Conservation (phyloP, 2,329 filamentous ascomycete genomes). For the Penicillium concentricum region DNA sequence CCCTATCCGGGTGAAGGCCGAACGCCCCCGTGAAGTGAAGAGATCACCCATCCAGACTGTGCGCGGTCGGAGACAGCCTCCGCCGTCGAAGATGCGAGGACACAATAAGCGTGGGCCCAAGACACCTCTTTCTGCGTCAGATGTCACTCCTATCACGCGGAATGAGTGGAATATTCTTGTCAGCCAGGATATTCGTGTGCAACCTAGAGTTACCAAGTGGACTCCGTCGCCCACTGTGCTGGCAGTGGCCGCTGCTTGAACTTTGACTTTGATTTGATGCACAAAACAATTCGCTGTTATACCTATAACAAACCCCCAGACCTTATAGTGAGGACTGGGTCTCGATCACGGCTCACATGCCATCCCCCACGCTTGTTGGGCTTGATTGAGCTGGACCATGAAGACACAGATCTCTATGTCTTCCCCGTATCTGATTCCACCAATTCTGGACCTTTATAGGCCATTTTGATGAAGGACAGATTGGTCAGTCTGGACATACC, state of each 20-base stretch:
- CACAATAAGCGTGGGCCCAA: constrained; percentile 33
- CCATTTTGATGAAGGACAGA: not conserved
- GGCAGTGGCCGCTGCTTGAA: constrained; percentile 30
- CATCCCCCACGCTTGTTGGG: not conserved
- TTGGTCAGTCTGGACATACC: not conserved
- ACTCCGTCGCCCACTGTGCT: constrained; percentile 36
- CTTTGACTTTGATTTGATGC: not conserved
- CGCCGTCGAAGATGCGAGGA: constrained; percentile 17
- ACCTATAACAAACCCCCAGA: not conserved
- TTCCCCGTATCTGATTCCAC: not conserved
- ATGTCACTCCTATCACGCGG: constrained; percentile 44
- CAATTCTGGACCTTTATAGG: not conserved
- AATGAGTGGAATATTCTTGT: constrained; percentile 45
- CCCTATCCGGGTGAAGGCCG: not conserved
- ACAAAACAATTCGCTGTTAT: not conserved
- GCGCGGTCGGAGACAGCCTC: constrained; percentile 24
- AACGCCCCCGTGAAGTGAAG: constrained; percentile 2
- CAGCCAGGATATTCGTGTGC: constrained; percentile 29
- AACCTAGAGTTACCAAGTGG: constrained; percentile 39
- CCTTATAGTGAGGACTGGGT: not conserved
- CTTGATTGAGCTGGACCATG: not conserved
- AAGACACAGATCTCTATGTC: not conserved
- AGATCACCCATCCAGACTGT: constrained; percentile 22
- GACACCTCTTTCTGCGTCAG: constrained; percentile 43
- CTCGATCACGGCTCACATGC: not conserved